A percentile compares a stretch with the other conserved stretches of the same genome.
phyloP scores from a whole-genome alignment of 2,329 filamentous ascomycete genomes.

The Neonectria coccinea region DNA sequence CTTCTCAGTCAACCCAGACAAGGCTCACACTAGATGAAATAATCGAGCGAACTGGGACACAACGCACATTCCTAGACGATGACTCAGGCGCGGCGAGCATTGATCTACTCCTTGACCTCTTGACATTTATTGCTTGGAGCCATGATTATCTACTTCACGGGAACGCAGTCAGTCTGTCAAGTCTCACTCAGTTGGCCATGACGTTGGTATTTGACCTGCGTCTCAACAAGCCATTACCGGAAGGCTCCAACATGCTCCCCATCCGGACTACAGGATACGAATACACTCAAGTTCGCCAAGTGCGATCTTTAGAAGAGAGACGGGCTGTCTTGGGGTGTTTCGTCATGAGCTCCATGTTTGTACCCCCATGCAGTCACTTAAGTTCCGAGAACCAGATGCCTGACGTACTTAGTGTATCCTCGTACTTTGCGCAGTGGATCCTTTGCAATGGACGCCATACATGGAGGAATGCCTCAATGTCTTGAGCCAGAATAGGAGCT shows the following conservation, averaged over 20 bases:
- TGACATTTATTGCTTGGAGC: constrained; percentile 16
- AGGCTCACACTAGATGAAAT: too few species aligned
- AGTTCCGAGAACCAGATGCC: neutral
- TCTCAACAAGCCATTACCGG: neutral
- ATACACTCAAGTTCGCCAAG: too few species aligned
- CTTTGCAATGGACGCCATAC: constrained; percentile 12
- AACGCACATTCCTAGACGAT: too few species aligned
- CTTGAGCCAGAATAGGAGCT: neutral
- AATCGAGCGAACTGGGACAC: too few species aligned
- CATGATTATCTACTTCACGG: constrained; percentile 11
- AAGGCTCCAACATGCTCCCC: neutral
- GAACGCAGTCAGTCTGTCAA: constrained; percentile 1
- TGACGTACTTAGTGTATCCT: neutral
- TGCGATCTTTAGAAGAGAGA: neutral
- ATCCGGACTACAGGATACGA: too few species aligned
- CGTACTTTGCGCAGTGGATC: constrained; percentile 4
- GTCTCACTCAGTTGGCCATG: constrained; percentile 15
- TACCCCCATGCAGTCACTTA: neutral
- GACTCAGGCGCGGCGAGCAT: neutral
- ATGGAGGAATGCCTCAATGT: constrained; percentile 11
- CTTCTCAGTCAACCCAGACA: too few species aligned
- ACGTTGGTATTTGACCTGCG: constrained; percentile 5
- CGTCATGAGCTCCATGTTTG: constrained; percentile 15
- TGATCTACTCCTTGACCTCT: constrained; percentile 7
- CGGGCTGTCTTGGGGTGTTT: constrained; percentile 21